Percentiles rank a stretch among this genome's conserved stretches.
These are phyloP conservation scores for Cladophialophora immunda DNA, from an alignment of 2,329 filamentous ascomycete genomes.

Conservation along the genomic window DNA sequence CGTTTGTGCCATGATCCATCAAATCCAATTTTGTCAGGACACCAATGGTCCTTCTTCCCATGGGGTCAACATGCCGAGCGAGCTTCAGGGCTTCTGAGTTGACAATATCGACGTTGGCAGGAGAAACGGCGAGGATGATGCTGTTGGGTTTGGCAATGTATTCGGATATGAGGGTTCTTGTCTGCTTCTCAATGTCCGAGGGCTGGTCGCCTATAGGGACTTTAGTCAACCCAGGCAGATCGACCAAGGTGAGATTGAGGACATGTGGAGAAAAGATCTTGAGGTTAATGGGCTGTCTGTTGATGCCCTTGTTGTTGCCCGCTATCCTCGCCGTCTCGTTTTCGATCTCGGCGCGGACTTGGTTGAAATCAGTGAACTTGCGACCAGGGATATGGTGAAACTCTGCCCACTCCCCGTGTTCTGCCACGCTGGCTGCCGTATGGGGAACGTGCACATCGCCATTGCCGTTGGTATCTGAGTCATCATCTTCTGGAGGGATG, in stretches of 20 bases:
- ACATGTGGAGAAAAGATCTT: slow-evolving; percentile 99
- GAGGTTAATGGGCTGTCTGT: slow-evolving; percentile 94
- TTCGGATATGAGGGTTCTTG: slow-evolving; percentile 92
- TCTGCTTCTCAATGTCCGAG: slow-evolving; percentile 98
- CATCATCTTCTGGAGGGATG: slow-evolving; percentile 70
- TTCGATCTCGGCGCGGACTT: slow-evolving; percentile 96
- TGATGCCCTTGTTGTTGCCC: slow-evolving; percentile 98
- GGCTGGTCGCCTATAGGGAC: slow-evolving; percentile 98
- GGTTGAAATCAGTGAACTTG: slow-evolving; percentile 87
- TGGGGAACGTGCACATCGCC: slow-evolving; percentile 76
- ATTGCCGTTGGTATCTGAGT: slow-evolving; percentile 61
- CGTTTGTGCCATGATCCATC: slow-evolving; percentile 99
- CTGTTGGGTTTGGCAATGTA: slow-evolving; percentile 99
- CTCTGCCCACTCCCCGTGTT: slow-evolving; percentile 83
- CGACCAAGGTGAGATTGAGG: slow-evolving; percentile 93
- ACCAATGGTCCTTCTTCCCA: slow-evolving; percentile 93
- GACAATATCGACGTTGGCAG: slow-evolving; percentile 96
- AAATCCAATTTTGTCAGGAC: slow-evolving; percentile 96
- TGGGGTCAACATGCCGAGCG: slow-evolving; percentile 93
- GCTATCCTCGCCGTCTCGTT: slow-evolving; percentile 94
- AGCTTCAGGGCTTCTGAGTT: slow-evolving; percentile 98
- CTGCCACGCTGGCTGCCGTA: slow-evolving; percentile 75
- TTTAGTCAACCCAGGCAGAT: slow-evolving; percentile 95
- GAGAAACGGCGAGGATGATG: slow-evolving; percentile 94
- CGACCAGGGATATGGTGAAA: slow-evolving; percentile 94